Base-by-base conservation (phyloP, 352 stramenopile genomes). In the Globisporangium sylvaticum region DNA sequence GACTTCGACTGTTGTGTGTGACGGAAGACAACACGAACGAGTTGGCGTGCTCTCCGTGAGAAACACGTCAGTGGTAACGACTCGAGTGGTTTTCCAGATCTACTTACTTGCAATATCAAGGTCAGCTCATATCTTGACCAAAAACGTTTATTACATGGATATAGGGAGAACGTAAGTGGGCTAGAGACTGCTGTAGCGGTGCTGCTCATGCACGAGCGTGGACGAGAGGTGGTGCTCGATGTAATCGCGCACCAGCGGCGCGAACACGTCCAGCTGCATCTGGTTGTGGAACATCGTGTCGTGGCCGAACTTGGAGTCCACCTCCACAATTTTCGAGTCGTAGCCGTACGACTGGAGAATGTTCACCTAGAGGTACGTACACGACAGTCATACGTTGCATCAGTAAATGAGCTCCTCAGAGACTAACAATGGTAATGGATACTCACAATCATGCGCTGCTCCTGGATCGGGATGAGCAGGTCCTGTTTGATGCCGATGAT, bases 271-370 rank as follows among this genome's bases (percentile, higher is more conserved):
- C 18, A 83, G 73, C 68, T 96, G 82, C 81, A 93, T 91, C 66
- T 91, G 84, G 0, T 64, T 68, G 64, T 92, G 81, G 74, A 97
- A 94, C 85, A 97, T 95, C 55, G 89, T 69, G 66, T 96, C 89
- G 69, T 97, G 89, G 32, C 89, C 89, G 50, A 90, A 96, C 65
- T 91, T 94, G 12, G 83, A 95, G 72, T 94, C 77, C 44, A 97
- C 76, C 37, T 92, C 78, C 12, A 92, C 76, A 3, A 96, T 76
- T 56, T 80, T 70, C 54, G 79, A 80, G 54, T 88, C 74, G 64
- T 71, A 75, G 68, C 79, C 87, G 67, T 84, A 96, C 58, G 78
- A 93, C 70, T 94, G 81, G 18, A 95, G 65, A 46, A 95, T 93
- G 70, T 89, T 80, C 15, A 50, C 42, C 42, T 50, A n/a, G 18